Base-by-base conservation (phyloP, 78 protist species). In the Isochrysis galbana region DNA sequence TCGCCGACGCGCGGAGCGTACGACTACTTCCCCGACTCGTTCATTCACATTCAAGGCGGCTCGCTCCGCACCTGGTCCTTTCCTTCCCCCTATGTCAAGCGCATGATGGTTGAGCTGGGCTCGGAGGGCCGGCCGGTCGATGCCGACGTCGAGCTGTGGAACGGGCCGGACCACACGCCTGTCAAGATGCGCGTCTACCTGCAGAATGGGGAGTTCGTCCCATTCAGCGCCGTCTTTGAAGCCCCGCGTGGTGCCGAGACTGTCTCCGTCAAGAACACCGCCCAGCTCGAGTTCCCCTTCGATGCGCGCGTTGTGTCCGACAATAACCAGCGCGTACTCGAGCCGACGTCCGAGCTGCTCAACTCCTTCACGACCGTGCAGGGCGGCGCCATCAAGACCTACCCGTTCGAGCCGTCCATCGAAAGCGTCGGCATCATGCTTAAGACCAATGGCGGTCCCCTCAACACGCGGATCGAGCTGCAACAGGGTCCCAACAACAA, bases 1-100 rank as follows among this genome's bases (percentile, higher is more conserved):
- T n/a, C n/a, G n/a, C n/a, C n/a, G n/a, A n/a, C n/a, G n/a, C n/a
- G n/a, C n/a, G n/a, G n/a, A n/a, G n/a, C n/a, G n/a, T n/a, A n/a
- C n/a, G n/a, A n/a, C n/a, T n/a, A n/a, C n/a, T n/a, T n/a, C n/a
- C n/a, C n/a, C n/a, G n/a, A n/a, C n/a, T n/a, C n/a, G n/a, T n/a
- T n/a, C n/a, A n/a, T n/a, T n/a, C n/a, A n/a, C 32, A 41, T 70
- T 36, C 80, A 70, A 21, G 80, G 80, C 22, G 80, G 80, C 36
- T 70, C 80, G 2, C 80, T 70, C 80, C 80, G 80, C 41, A 70
- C 80, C 32, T 70, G 80, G 80, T n/a, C 41, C 29, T 70, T 36
- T 22, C 80, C 45, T 41, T 14, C 34, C 34, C 39, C 80, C 4
- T 2, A 36, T 19, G 80, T 70, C 17, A 41, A 14, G 80, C 80